Conservation (phyloP, 495 filamentous ascomycete species). For the Lasiosphaeria ovina region DNA sequence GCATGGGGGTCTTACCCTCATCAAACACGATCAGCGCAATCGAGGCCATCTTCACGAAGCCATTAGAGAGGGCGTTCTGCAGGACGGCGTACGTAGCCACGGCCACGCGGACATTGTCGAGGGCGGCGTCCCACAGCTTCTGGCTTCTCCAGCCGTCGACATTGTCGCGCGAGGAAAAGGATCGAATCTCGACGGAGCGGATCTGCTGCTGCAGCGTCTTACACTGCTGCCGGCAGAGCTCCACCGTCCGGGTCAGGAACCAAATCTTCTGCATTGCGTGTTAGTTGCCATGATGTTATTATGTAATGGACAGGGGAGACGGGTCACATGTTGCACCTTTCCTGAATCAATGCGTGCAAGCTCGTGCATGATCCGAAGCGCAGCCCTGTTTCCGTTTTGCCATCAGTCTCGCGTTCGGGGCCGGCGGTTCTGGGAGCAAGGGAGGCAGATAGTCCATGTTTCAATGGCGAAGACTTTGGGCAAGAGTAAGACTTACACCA, state of each 20-base stretch:
- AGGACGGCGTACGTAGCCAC: slow-evolving; percentile 66
- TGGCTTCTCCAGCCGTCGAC: slow-evolving; percentile 68
- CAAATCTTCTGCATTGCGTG: slow-evolving; percentile 55
- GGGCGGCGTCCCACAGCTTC: slow-evolving; percentile 60
- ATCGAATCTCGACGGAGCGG: slow-evolving; percentile 52
- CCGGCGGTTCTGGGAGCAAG: neutral
- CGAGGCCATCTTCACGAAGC: slow-evolving; percentile 60
- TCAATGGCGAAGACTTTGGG: slow-evolving; percentile 32
- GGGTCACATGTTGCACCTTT: slow-evolving; percentile 43
- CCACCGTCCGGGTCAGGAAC: slow-evolving; percentile 69
- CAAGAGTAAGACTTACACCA: slow-evolving; percentile 43
- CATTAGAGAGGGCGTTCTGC: slow-evolving; percentile 66
- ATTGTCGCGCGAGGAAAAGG: slow-evolving; percentile 60
- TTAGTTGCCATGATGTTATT: neutral
- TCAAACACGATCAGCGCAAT: slow-evolving; percentile 70
- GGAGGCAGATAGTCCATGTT: neutral
- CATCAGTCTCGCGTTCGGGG: neutral
- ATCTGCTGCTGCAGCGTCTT: slow-evolving; percentile 56
- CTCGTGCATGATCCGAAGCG: slow-evolving; percentile 62
- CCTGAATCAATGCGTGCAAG: slow-evolving; percentile 52
- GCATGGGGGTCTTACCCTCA: slow-evolving; percentile 54
- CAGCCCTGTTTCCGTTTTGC: slow-evolving; percentile 45
- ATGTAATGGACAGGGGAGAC: neutral
- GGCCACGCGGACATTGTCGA: slow-evolving; percentile 60
- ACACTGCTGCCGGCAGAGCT: slow-evolving; percentile 63